Evolutionary conservation across 805 yeast genomes (phyloP), one percentile per base, ranked within the genome.

Genomic region (Yamadazyma laniorum): DNA sequence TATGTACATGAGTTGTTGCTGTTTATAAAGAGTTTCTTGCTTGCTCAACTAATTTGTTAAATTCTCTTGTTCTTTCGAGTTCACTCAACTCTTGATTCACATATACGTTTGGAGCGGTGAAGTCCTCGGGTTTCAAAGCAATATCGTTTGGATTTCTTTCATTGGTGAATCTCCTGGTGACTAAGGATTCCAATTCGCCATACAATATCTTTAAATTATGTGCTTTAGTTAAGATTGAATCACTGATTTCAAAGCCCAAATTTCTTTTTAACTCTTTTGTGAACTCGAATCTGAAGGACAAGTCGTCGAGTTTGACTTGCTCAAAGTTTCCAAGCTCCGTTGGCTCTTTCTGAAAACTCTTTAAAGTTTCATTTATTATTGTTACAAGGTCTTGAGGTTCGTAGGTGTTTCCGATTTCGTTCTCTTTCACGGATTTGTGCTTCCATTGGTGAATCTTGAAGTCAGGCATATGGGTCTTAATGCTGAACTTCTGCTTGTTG

Each of bases 91-190:
- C 79, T 30, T 74, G 63, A 40, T 74, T 79, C 43, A 80, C 64
- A 44, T 71, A 70, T 23, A 81, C 63, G 48, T 84, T 85, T 4
- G 76, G 66, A 27, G 83, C 78, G 21, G 61, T 66, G 52, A 78
- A 84, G 31, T 76, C 80, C 19, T 66, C 68, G 6, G 66, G 57
- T 40, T 77, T 65, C 48, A 86, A 67, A 44, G 80, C 78, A 39
- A 86, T 76, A 19, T 87, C 91, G 51, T 83, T 76, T n/a, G 93
- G 89, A 51, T 80, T 76, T 55, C 80, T 74, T 53, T 83, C 89
- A 50, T 75, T 76, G 47, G 64, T 72, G 53, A 65, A 63, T 49
- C 70, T 65, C 14, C 52, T 48, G 16, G 71, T 69, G 18, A 72
- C 63, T n/a, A 71, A 55, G 39, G 60, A 44, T 7, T 49, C 37